Evolutionary conservation across 2,329 filamentous ascomycete genomes (phyloP).

Genomic region (Shiraia sp.): DNA sequence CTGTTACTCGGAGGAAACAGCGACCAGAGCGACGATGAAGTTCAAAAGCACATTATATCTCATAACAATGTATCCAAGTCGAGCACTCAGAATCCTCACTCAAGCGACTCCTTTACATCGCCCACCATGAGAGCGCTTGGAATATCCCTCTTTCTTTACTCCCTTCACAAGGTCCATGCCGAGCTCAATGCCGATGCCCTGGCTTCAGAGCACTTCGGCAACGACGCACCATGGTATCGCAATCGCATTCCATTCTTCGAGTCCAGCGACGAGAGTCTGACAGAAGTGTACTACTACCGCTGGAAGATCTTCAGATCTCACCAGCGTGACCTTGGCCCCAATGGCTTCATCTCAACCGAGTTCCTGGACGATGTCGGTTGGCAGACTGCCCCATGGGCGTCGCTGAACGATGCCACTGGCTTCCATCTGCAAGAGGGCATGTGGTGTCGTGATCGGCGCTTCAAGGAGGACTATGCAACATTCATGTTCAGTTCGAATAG

Average conservation of each 20-base stretch:
- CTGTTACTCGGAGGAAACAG: too few species aligned
- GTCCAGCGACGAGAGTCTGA: conserved; percentile 43
- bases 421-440: conserved; percentile 51
- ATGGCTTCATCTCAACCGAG: conserved; percentile 52
- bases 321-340: conserved; percentile 48
- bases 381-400: conserved; percentile 49
- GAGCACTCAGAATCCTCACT: background rate
- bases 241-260: conserved; percentile 47
- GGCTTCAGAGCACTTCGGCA: conserved; percentile 44
- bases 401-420: conserved; percentile 50
- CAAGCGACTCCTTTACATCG: background rate
- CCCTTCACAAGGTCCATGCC: conserved; percentile 6
- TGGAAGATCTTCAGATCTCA: conserved; percentile 52
- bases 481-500: conserved; percentile 47
- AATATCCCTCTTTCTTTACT: background rate
- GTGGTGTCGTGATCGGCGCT: conserved; percentile 51
- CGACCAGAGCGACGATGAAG: too few species aligned
- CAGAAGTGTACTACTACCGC: conserved; percentile 53
- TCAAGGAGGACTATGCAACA: conserved; percentile 49
- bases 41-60: too few species aligned
- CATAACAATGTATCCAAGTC: background rate
- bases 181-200: conserved; percentile 33
- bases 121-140: conserved; percentile 1
- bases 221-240: conserved; percentile 48
- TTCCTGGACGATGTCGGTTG: conserved; percentile 51